phyloP scores from a whole-genome alignment of 768 basidiomycete genomes.

The Leccinum obscurum region DNA sequence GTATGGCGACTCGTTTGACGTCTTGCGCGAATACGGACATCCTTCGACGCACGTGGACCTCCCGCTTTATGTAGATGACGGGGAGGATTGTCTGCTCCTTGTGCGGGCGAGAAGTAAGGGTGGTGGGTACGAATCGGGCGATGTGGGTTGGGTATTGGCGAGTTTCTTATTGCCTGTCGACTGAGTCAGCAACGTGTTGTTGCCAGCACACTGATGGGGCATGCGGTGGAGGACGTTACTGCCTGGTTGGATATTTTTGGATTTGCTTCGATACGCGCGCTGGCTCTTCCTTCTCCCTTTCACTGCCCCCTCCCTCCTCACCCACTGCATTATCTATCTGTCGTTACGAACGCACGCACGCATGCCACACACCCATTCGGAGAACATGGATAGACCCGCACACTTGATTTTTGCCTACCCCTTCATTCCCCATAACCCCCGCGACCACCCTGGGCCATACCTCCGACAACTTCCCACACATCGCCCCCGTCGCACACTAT shows the following conservation, averaged over 20 bases:
- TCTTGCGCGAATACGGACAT: slow-evolving; percentile 77
- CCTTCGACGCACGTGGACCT: slow-evolving; percentile 72
- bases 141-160: slow-evolving; percentile 79
- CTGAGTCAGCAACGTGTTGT: slow-evolving; percentile 16
- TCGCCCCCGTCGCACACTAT: neutral
- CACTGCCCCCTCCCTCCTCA: neutral
- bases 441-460: neutral
- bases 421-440: neutral
- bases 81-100: slow-evolving; percentile 73
- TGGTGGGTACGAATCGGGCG: slow-evolving; percentile 34
- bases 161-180: slow-evolving; percentile 73
- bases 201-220: slow-evolving; percentile 3
- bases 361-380: neutral
- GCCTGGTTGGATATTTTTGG: slow-evolving; percentile 4
- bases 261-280: slow-evolving; percentile 18
- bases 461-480: slow-evolving; percentile 9
- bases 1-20: slow-evolving; percentile 61
- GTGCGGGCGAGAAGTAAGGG: slow-evolving; percentile 49
- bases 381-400: neutral
- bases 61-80: slow-evolving; percentile 77
- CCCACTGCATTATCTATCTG: slow-evolving; percentile 19
- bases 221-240: slow-evolving; percentile 4
- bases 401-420: neutral
- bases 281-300: neutral
- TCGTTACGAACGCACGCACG: neutral